Conservation (phyloP, 2,329 filamentous ascomycete species). For the Dryadomyces quercus-mongolicae region DNA sequence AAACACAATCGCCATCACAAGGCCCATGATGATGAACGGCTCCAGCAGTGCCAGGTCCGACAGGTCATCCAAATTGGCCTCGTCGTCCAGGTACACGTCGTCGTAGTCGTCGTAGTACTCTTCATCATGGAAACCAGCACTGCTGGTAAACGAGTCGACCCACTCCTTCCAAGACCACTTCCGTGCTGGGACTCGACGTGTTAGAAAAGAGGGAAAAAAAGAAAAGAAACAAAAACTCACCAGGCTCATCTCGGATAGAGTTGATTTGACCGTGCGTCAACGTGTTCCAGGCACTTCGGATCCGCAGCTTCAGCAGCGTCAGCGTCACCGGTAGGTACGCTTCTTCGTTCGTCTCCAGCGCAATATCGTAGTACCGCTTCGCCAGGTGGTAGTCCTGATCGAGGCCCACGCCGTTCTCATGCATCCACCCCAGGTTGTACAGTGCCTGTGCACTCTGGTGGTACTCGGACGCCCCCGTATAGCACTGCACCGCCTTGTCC, state of each 20-base stretch:
- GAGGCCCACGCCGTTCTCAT: conserved; percentile 88
- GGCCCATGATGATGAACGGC: conserved; percentile 67
- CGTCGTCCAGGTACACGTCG: conserved; percentile 28
- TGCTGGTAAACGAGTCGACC: conserved; percentile 72
- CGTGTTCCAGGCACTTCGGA: conserved; percentile 88
- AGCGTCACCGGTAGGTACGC: conserved; percentile 88
- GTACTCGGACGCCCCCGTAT: conserved; percentile 81
- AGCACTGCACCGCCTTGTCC: conserved; percentile 86
- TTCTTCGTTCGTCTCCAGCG: conserved; percentile 81
- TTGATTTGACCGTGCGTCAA: conserved; percentile 85
- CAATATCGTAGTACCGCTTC: conserved; percentile 90
- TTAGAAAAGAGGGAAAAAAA: conserved; percentile 15
- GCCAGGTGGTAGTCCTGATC: conserved; percentile 95
- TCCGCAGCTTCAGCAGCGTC: conserved; percentile 71
- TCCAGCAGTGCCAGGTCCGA: conserved; percentile 62
- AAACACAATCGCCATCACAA: conserved; percentile 62
- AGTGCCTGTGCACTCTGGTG: conserved; percentile 88
- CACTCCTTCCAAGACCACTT: conserved; percentile 74
- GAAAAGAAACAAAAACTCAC: conserved; percentile 34
- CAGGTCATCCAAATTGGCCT: conserved; percentile 55
- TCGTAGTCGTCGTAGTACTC: conserved; percentile 44
- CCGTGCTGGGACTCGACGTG: conserved; percentile 47
- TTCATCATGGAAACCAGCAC: conserved; percentile 47
- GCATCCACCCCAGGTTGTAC: conserved; percentile 98
- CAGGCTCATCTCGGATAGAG: conserved; percentile 78